A percentile compares a stretch with the other conserved stretches of the same genome.
phyloP scores from a whole-genome alignment of 768 basidiomycete species.

The Amanita muscaria region DNA sequence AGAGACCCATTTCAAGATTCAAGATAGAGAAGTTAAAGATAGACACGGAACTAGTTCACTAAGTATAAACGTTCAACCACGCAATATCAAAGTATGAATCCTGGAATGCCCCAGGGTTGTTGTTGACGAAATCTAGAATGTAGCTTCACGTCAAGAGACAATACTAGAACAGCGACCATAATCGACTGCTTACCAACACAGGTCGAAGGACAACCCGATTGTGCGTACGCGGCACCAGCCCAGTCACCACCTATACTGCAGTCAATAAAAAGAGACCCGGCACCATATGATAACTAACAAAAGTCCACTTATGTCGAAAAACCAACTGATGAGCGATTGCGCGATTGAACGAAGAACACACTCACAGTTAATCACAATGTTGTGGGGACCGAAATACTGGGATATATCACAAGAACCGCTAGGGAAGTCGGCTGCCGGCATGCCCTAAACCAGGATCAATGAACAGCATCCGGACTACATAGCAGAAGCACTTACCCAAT shows the following conservation, averaged over 20 bases:
- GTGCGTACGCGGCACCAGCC: slow-evolving; percentile 40
- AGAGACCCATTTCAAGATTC: no score
- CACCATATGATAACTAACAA: slow-evolving; percentile 33
- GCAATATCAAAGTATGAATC: slow-evolving; percentile 69
- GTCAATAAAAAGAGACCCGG: not conserved
- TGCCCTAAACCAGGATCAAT: slow-evolving; percentile 30
- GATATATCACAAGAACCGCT: slow-evolving; percentile 47
- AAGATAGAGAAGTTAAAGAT: no score
- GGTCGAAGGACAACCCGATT: slow-evolving; percentile 43
- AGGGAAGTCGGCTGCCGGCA: slow-evolving; percentile 54
- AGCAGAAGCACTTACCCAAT: slow-evolving; percentile 35
- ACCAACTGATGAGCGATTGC: not conserved
- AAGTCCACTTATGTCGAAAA: slow-evolving; percentile 36
- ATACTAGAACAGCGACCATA: not conserved
- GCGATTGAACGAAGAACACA: not conserved
- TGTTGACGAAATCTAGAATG: slow-evolving; percentile 48
- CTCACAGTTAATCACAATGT: slow-evolving; percentile 56
- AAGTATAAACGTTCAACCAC: slow-evolving; percentile 37
- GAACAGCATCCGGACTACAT: not conserved
- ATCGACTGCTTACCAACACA: slow-evolving; percentile 35
- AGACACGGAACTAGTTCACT: no score
- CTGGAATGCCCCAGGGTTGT: slow-evolving; percentile 56
- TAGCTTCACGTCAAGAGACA: not conserved
- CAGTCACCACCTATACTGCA: slow-evolving; percentile 41
- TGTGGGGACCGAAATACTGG: slow-evolving; percentile 44